Base-by-base conservation (phyloP, 495 filamentous ascomycete genomes). In the Penicillium subrubescens region DNA sequence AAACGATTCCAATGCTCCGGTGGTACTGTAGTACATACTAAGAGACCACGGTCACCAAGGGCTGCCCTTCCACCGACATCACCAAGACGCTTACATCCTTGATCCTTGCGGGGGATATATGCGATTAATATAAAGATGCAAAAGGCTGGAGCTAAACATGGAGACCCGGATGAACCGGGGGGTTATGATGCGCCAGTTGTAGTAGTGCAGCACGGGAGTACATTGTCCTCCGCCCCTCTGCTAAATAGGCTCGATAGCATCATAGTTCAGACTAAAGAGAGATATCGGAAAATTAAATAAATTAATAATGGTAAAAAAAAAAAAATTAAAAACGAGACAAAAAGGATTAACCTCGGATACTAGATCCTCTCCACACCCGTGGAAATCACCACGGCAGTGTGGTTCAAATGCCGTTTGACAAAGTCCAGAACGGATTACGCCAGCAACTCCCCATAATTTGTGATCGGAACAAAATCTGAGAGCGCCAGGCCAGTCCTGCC, bases 121-220 rank as follows among this genome's bases (percentile, higher is more conserved):
- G 27, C 55, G 55, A 63, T 65, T 67, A 65, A 67, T 72, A 69
- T 65, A 67, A 63, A 52, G 57, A 64, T 63, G 48, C 48, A 61
- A 57, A 50, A 61, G 61, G 51, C 53, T 57, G 48, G 56, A 61
- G 59, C 55, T 17, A 37, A 37, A 29, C 52, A 57, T 63, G 61
- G 54, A 48, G 33, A 23, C 58, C 17, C 56, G 61, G 61, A 64
- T 51, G 63, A 69, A 69, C 60, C 60, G 34, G 41, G 62, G 55
- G 56, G 48, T n/a, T 10, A 53, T 31, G 8, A 33, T 55, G 21
- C 21, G 50, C 53, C 23, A 11, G 14, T 52, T 25, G 53, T 44
- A 43, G 44, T 48, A 31, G 25, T n/a, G 31, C 43, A 48, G 21
- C 21, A 23, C 43, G 25, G 25, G 12, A 12, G 21, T n/a, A 29